These are phyloP conservation scores for Leccinum incarnatum DNA, from an alignment of 768 basidiomycete species.

Conservation along the genomic window DNA sequence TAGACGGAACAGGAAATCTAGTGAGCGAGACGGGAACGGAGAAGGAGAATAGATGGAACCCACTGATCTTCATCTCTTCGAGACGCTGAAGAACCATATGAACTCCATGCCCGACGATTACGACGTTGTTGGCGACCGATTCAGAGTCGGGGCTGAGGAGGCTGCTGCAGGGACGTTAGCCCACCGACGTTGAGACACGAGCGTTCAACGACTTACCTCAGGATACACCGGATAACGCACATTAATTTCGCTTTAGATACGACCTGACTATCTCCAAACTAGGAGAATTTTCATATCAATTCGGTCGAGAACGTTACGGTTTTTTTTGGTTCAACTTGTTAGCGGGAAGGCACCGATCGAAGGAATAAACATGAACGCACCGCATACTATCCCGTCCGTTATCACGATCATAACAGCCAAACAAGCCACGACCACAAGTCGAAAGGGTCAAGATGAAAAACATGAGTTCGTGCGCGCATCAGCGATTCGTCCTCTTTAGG, in stretches of 20 bases:
- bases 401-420: background rate
- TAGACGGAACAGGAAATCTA: background rate
- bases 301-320: constrained; percentile 3
- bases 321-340: background rate
- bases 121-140: constrained; percentile 62
- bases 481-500: constrained; percentile 20
- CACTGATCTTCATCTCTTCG: constrained; percentile 81
- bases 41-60: constrained; percentile 24
- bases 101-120: constrained; percentile 65
- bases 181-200: constrained; percentile 1
- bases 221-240: constrained; percentile 66
- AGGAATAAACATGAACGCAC: constrained; percentile 40
- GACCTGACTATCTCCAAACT: constrained; percentile 81
- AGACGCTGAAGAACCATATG: constrained; percentile 56
- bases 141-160: constrained; percentile 77
- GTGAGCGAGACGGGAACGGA: background rate
- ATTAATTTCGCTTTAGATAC: constrained; percentile 65
- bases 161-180: constrained; percentile 44
- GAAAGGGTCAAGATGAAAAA: background rate
- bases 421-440: background rate
- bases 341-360: background rate
- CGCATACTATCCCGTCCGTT: constrained; percentile 49
- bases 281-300: constrained; percentile 9
- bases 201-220: constrained; percentile 49
- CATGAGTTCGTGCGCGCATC: constrained; percentile 1